Base-by-base conservation (phyloP, 257 asterid genomes). In the Solanum boliviense region DNA sequence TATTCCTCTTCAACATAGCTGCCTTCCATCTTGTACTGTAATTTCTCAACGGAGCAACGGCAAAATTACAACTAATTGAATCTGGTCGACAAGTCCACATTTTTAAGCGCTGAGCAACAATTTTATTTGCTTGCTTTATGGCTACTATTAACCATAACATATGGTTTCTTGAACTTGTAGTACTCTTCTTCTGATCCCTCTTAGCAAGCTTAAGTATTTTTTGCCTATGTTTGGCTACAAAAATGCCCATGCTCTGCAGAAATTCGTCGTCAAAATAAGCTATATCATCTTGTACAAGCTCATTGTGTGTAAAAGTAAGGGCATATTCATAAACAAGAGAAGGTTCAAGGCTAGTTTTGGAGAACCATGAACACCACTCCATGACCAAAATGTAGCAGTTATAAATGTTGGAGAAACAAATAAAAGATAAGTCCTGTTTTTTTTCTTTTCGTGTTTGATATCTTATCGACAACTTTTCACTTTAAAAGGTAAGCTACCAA, bases 1-100 rank as follows among this genome's bases (percentile, higher is more conserved):
- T 89, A 87, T 85, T 94, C 89, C 94, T 92, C 92, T 91, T 94
- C 86, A 94, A 41, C 96, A 91, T 91, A 8, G 94, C 87, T 81
- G 93, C 93, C 90, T 91, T 95, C 98, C 98, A 92, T 87, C 98
- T 92, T 90, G 92, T 85, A 41, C 98, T 91, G 31, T 87, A 91
- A 87, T 78, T 88, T 87, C 90, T 88, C 76, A 35, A 79, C 3
- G 93, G 91, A 41, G 85, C 91, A 8, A 90, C 44, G 1, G 93
- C 86, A 3, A 89, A 90, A 25, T 89, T 60, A 5, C 71, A 62
- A n/a, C 84, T 20, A 35, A 73, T 41, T 41, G 92, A 86, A 41
- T 75, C 87, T 27, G 90, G 79, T 4, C 85, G 93, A 21, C 48
- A 87, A 8, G 89, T 82, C 48, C 88, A 52, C 3, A 88, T 46